Evolutionary conservation across 2,329 filamentous ascomycete species (phyloP).

Genomic region (Calonectria hawksworthii): DNA sequence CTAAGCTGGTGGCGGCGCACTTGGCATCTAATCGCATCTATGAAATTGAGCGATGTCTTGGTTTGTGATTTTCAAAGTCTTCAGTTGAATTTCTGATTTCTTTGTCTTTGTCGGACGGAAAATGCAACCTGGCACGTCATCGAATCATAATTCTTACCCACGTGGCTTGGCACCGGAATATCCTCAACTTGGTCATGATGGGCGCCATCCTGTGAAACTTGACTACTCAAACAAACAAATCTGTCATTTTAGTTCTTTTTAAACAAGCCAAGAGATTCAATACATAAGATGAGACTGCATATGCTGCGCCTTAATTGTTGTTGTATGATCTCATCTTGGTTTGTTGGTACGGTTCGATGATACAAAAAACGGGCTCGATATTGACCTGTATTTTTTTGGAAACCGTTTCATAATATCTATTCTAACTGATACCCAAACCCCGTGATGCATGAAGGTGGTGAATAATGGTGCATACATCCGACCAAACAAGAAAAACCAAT

Average conservation of each 20-base stretch:
- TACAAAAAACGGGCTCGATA: not conserved
- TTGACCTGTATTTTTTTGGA: not conserved
- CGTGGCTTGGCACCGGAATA: not conserved
- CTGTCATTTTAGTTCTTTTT: not conserved
- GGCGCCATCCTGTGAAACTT: not conserved
- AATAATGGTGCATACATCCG: no score
- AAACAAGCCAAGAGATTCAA: not conserved
- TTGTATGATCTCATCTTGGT: not conserved
- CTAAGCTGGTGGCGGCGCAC: not conserved
- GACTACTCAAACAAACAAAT: not conserved
- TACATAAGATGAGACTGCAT: not conserved
- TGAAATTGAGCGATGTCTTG: not conserved
- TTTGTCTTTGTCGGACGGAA: not conserved
- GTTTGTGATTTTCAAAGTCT: not conserved
- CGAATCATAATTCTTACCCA: not conserved
- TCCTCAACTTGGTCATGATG: not conserved
- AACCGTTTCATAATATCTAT: not conserved
- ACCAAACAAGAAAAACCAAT: slow-evolving; percentile 7
- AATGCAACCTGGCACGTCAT: not conserved
- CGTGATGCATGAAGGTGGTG: not conserved
- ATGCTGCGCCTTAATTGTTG: not conserved
- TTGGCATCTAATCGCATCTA: not conserved
- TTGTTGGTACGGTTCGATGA: no score
- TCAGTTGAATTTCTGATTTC: not conserved
- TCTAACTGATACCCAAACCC: not conserved